Evolutionary conservation across 768 basidiomycete species (phyloP), one percentile per base, ranked within the genome.

Genomic region (Pleurotus giganteus): DNA sequence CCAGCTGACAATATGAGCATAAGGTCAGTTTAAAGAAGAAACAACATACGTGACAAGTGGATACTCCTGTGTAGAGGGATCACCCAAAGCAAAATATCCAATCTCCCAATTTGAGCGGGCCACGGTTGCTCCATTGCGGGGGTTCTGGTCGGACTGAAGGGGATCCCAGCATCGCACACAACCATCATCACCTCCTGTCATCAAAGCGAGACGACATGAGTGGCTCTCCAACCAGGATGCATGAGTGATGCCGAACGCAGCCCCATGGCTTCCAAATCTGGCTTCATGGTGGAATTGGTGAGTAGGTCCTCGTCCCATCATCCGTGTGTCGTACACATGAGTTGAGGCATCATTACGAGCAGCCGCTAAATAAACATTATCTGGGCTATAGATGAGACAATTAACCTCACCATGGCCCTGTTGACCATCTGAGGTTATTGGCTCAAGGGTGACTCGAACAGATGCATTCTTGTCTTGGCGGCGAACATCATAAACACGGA

Each of bases 101-200:
- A 88, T 71, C 60, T 89, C 85, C 11, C 78, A 80, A 58, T 76
- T 71, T 4, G 76, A 74, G 58, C 81, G 74, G 4, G 79, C 85
- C 12, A 89, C 59, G 7, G 81, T 63, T 2, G 44, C 66, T 13
- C 82, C 84, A 64, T 84, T 82, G 2, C 59, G 54, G 2, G 66
- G 61, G 47, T 74, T 68, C 5, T 66, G 62, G 1, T 59, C 60
- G 1, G 80, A 72, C n/a, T 69, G 63, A 23, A 71, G 66, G 4
- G 83, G 77, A 61, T 88, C 79, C 87, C 87, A 90, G 31, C 87
- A 59, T 24, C 86, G 75, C 8, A 90, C 77, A 61, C 85, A 86
- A 86, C 87, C 86, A 62, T 89, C 87, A 31, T 78, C 72, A 0
- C 87, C 86, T 3, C 82, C 85, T 7, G 80, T 85, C 17, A 84